These are phyloP conservation scores for Podochytrium sp. DNA, from an alignment of 192 early-diverging fungal genomes.

Conservation along the genomic window DNA sequence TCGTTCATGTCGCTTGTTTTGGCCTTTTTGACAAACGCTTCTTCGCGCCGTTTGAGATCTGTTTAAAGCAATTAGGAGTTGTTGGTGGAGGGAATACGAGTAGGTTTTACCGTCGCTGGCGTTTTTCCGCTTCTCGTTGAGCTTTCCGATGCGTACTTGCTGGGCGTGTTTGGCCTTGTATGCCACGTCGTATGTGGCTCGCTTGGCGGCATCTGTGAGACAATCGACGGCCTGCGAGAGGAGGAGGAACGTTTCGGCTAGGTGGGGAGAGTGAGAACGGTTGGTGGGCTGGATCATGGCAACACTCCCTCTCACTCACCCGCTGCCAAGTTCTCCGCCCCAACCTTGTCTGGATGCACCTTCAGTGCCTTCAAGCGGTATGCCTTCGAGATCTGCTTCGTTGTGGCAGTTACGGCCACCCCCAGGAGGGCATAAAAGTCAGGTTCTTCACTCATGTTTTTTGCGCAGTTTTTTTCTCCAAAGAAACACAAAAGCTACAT, in stretches of 20 bases:
- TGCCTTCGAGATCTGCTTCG: conserved; percentile 86
- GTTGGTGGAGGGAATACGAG: not conserved
- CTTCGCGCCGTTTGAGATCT: conserved; percentile 32
- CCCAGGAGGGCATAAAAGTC: conserved; percentile 86
- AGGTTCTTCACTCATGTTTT: not conserved
- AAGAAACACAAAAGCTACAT: not conserved
- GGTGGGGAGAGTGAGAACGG: conserved; percentile 13
- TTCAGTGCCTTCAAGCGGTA: conserved; percentile 82
- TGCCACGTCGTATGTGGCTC: conserved; percentile 74
- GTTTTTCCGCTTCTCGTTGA: conserved; percentile 25
- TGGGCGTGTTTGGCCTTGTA: conserved; percentile 37
- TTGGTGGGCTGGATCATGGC: not conserved
- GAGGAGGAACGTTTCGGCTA: conserved; percentile 85
- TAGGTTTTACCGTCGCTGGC: conserved; percentile 21
- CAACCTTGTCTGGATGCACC: conserved; percentile 88
- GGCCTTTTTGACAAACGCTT: conserved; percentile 11
- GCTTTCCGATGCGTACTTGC: conserved; percentile 26
- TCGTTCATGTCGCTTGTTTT: conserved; percentile 25
- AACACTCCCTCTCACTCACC: not conserved
- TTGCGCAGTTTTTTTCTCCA: not conserved
- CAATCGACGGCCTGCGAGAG: conserved; percentile 89
- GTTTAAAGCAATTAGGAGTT: not conserved
- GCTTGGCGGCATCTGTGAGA: conserved; percentile 81
- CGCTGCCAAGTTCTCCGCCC: conserved; percentile 15
- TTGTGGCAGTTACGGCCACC: conserved; percentile 72